phyloP scores from a whole-genome alignment of 106 monocot species.

The Dendrobium officinale region DNA sequence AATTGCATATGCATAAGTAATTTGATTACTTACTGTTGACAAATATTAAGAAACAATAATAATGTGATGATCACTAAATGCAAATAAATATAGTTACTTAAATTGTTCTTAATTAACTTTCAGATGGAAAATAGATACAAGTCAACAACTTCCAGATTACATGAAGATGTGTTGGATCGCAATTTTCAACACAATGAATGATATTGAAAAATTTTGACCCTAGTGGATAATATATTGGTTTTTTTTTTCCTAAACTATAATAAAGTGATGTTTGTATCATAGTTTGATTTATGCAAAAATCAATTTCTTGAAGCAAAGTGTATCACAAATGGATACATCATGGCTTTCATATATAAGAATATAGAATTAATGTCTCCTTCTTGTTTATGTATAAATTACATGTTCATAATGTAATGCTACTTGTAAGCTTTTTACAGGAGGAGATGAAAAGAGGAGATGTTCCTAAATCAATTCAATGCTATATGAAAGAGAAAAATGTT shows the following conservation, averaged over 20 bases:
- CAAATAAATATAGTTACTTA: no score
- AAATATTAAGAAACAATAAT: no score
- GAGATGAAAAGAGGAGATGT: constrained; percentile 16
- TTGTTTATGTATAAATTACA: not conserved
- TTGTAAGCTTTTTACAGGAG: not conserved
- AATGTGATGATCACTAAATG: no score
- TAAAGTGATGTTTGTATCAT: not conserved
- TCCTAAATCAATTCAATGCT: constrained; percentile 17
- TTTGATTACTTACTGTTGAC: no score
- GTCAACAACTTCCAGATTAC: constrained; percentile 17
- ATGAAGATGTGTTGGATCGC: constrained; percentile 18
- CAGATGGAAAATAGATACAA: constrained; percentile 23
- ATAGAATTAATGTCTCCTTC: no score
- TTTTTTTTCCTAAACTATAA: constrained; percentile 3
- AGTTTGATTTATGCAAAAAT: constrained; percentile 19
- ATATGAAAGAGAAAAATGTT: constrained; percentile 22
- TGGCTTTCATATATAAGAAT: no score
- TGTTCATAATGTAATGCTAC: not conserved
- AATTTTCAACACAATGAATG: constrained; percentile 18
- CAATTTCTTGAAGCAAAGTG: constrained; percentile 14
- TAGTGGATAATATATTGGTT: no score
- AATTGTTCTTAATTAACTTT: no score
- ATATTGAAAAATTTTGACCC: not conserved
- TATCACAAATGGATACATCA: no score
- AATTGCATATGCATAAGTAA: not conserved